These are phyloP conservation scores for Cadophora luteo-olivacea DNA, from an alignment of 2,329 filamentous ascomycete species.

Conservation along the genomic window DNA sequence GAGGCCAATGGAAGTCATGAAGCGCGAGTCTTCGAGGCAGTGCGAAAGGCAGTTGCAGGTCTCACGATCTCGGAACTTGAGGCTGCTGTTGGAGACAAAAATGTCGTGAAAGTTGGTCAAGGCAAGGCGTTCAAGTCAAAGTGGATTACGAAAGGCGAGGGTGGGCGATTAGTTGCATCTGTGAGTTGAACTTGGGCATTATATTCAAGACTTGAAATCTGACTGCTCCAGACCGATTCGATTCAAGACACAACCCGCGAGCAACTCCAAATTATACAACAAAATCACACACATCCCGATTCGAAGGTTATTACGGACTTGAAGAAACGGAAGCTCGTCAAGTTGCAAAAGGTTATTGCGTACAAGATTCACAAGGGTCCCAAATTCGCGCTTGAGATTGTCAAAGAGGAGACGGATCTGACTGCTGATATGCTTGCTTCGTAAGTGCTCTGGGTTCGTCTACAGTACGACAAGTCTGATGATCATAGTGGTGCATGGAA, in stretches of 20 bases:
- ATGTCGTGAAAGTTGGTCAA: conserved; percentile 81
- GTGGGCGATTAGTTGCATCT: conserved; percentile 60
- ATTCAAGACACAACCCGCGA: conserved; percentile 83
- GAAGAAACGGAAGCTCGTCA: conserved; percentile 90
- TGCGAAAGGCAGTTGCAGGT: conserved; percentile 76
- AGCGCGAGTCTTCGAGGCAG: conserved; percentile 79
- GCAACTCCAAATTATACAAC: conserved; percentile 75
- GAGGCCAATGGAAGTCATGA: conserved; percentile 80
- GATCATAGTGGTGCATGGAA: conserved; percentile 79
- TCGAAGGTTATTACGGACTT: conserved; percentile 80
- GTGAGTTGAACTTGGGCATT: conserved; percentile 46
- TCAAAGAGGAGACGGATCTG: conserved; percentile 93
- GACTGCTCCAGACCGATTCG: conserved; percentile 61
- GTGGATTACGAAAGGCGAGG: conserved; percentile 70
- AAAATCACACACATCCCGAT: conserved; percentile 73
- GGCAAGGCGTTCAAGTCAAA: conserved; percentile 90
- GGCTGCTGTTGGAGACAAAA: conserved; percentile 73
- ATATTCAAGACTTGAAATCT: conserved; percentile 6
- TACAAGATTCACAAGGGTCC: conserved; percentile 85
- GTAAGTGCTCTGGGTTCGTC: conserved; percentile 38
- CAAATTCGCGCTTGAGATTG: conserved; percentile 87
- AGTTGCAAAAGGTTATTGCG: conserved; percentile 80
- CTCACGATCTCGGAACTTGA: conserved; percentile 80
- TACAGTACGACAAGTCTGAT: conserved; percentile 29
- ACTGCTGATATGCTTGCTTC: conserved; percentile 90